Conservation (phyloP, 2,329 filamentous ascomycete species). For the Neonectria neomacrospora region DNA sequence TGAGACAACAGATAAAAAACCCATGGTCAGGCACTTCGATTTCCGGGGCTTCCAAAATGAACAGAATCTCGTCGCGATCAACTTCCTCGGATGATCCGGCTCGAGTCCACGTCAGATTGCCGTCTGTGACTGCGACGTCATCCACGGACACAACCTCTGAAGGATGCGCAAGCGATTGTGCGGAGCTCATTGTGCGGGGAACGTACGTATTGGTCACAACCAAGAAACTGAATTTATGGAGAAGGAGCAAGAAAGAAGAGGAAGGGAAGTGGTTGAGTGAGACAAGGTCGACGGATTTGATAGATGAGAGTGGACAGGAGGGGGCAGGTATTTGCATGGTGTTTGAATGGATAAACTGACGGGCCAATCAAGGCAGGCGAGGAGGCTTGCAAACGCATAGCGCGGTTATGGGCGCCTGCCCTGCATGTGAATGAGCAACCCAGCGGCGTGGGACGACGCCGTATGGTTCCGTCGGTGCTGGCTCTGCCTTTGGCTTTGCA, state of each 20-base stretch:
- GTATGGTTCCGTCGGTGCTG: background rate
- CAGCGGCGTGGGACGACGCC: background rate
- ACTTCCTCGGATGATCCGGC: constrained; percentile 28
- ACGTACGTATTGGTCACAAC: background rate
- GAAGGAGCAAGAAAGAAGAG: background rate
- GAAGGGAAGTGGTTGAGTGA: background rate
- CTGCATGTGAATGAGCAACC: background rate
- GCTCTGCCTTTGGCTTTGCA: background rate
- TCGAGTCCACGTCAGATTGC: constrained; percentile 44
- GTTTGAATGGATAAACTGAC: constrained; percentile 15
- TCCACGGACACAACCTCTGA: constrained; percentile 22
- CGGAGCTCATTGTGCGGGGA: constrained; percentile 28
- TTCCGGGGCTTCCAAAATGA: constrained; percentile 36
- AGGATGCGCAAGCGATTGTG: background rate
- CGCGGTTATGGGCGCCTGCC: background rate
- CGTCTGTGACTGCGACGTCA: constrained; percentile 38
- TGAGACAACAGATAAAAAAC: constrained; percentile 53
- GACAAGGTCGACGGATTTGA: constrained; percentile 28
- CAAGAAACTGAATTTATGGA: background rate
- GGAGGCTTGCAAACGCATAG: background rate
- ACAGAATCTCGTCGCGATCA: constrained; percentile 44
- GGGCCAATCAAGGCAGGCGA: constrained; percentile 31
- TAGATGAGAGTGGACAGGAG: constrained; percentile 19
- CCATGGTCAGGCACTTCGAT: background rate
- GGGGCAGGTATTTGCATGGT: constrained; percentile 1